Evolutionary conservation across 768 basidiomycete species (phyloP).

Genomic region (Collybia mongolica): DNA sequence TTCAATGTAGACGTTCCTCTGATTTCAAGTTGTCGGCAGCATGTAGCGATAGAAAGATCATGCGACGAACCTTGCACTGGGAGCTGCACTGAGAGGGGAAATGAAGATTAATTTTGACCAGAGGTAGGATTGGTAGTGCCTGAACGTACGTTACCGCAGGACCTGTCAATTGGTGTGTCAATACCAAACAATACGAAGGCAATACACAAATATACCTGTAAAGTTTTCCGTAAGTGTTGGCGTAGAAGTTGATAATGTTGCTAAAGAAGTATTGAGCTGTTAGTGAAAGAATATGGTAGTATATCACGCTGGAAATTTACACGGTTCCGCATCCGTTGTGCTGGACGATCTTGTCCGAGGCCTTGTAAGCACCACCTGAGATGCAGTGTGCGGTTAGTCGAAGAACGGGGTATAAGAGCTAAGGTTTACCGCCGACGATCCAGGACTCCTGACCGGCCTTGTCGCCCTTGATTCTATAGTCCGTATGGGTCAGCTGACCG

Average conservation of each 20-base stretch:
- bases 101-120: neutral
- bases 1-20: slow-evolving; percentile 7
- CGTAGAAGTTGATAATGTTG: slow-evolving; percentile 23
- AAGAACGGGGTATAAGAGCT: neutral
- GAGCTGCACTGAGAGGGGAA: slow-evolving; percentile 1
- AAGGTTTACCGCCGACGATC: neutral
- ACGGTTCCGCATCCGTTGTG: slow-evolving; percentile 20
- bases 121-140: neutral
- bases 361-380: slow-evolving; percentile 10
- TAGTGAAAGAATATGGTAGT: too few relatives aligned
- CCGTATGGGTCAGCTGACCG: too few relatives aligned
- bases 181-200: neutral
- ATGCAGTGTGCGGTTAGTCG: slow-evolving; percentile 2
- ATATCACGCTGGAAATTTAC: neutral
- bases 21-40: neutral
- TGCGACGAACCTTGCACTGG: slow-evolving; percentile 1
- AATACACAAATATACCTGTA: slow-evolving; percentile 12
- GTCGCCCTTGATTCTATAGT: slow-evolving; percentile 12
- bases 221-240: slow-evolving; percentile 21
- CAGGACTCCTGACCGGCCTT: slow-evolving; percentile 12
- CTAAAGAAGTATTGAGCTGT: neutral
- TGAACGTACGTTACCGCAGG: slow-evolving; percentile 6
- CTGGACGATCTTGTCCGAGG: slow-evolving; percentile 22
- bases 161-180: neutral
- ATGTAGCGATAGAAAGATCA: neutral